A percentile compares a stretch with the other conserved stretches of the same genome.
Conservation (phyloP, 495 filamentous ascomycete species). For the Tetracladium setigerum region DNA sequence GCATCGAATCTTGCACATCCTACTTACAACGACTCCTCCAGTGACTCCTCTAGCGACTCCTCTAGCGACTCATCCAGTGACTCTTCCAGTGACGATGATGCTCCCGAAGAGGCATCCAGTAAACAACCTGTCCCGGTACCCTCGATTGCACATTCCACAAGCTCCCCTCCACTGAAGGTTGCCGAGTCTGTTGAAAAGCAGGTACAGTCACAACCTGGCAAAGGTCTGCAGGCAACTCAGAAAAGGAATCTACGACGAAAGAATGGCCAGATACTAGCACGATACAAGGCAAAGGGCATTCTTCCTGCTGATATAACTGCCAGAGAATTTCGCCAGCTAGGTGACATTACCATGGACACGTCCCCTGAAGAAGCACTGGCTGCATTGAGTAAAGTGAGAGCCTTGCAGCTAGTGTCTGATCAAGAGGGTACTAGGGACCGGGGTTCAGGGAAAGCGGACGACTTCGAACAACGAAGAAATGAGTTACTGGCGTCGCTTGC, state of each 20-base stretch:
- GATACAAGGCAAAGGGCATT: slow-evolving; percentile 41
- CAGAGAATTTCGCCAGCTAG: slow-evolving; percentile 32
- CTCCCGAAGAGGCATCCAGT: slow-evolving; percentile 18
- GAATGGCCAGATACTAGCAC: slow-evolving; percentile 36
- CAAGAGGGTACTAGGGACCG: slow-evolving; percentile 10
- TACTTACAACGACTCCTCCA: slow-evolving; percentile 3
- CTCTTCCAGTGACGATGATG: slow-evolving; percentile 8
- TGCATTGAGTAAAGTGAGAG: slow-evolving; percentile 11
- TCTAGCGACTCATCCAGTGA: slow-evolving; percentile 22
- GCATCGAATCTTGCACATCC: slow-evolving; percentile 18
- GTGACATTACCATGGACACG: slow-evolving; percentile 20
- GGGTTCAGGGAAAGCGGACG: slow-evolving; percentile 21
- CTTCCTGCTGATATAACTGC: slow-evolving; percentile 41
- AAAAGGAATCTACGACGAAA: slow-evolving; percentile 47
- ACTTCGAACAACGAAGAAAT: slow-evolving; percentile 44
- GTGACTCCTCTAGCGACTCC: not conserved
- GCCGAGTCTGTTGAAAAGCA: not conserved
- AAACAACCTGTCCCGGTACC: slow-evolving; percentile 1
- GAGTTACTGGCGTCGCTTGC: slow-evolving; percentile 43
- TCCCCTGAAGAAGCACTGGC: slow-evolving; percentile 14
- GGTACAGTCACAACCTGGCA: slow-evolving; percentile 11
- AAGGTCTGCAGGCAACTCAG: slow-evolving; percentile 43
- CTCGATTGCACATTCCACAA: not conserved
- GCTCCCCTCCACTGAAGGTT: not conserved
- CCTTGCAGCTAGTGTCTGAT: slow-evolving; percentile 7